Evolutionary conservation across 495 filamentous ascomycete genomes (phyloP).

Genomic region (Penicillium silybi): DNA sequence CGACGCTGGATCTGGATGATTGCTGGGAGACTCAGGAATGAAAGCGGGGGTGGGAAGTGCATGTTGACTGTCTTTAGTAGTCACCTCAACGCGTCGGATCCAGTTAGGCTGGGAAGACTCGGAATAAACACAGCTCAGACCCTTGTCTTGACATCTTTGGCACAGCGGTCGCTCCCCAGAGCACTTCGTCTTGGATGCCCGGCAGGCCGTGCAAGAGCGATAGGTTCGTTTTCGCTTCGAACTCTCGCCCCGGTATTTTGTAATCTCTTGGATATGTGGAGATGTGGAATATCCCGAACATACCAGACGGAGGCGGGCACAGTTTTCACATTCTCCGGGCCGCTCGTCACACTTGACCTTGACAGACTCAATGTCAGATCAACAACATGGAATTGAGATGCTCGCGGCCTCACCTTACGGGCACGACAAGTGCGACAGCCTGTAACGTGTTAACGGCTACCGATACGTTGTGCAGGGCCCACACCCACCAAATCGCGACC

Average conservation of each 20-base stretch:
- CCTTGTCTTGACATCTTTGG: conserved; percentile 23
- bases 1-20: background rate
- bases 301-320: conserved; percentile 20
- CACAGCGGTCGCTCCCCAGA: conserved; percentile 33
- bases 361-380: background rate
- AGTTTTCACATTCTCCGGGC: conserved; percentile 26
- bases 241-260: background rate
- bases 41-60: background rate
- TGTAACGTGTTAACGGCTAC: background rate
- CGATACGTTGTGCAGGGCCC: background rate
- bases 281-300: conserved; percentile 22
- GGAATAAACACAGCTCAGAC: conserved; percentile 25
- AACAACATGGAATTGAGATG: background rate
- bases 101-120: conserved; percentile 27
- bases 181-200: conserved; percentile 31
- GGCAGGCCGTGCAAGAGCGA: conserved; percentile 31
- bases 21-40: background rate
- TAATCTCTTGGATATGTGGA: background rate
- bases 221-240: conserved; percentile 28
- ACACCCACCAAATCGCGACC: conserved; percentile 24
- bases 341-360: conserved; percentile 32
- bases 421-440: conserved; percentile 27
- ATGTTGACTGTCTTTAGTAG: background rate
- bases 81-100: conserved; percentile 17
- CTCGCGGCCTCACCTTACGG: conserved; percentile 19